Base-by-base conservation (phyloP, 805 yeast genomes). In the Schwanniomyces vanrijiae region DNA sequence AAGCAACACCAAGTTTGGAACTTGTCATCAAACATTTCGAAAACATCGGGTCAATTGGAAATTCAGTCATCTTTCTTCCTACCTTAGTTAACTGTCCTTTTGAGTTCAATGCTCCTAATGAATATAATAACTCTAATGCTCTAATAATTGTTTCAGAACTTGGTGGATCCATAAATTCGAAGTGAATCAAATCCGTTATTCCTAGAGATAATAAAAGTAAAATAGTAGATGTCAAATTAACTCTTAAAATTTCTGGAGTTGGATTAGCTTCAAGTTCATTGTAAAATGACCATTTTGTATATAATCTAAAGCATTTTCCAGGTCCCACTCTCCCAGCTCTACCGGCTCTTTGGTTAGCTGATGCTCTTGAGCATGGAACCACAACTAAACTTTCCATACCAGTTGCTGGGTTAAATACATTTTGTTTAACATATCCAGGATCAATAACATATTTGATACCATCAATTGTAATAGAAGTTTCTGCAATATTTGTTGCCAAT, bases 111-210 rank as follows among this genome's bases (percentile, higher is more conserved):
- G 97, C 98, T 0, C 96, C 96, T 7, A 94, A 65, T 0, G 91
- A 83, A 62, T 89, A 92, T n/a, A 94, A 68, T 43, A 88, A 77
- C 51, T 90, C 94, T 31, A 92, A 68, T 0, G 97, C 85, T 45
- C 84, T 82, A 11, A 87, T 78, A 55, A 95, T 68, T 0, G 94
- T 73, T 25, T 82, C 83, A 2, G 84, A 70, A 2, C 88, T 80
- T 1, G 99, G 99, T 6, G 89, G 82, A 60, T 94, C 99, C 83
- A 94, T 79, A 57, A 94, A 90, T 45, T 92, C 96, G 62, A 94
- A 91, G 46, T 81, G 78, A 22, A 91, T 64, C 48, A 94, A 64
- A 60, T 94, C 96, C 24, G 83, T 82, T 33, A 94, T 83, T 0
- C 98, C 98, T 60, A 94, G 71, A 0, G 96, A 88, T 45, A 91